phyloP scores from a whole-genome alignment of 1,139 yeast species.

The Candida smagusa region DNA sequence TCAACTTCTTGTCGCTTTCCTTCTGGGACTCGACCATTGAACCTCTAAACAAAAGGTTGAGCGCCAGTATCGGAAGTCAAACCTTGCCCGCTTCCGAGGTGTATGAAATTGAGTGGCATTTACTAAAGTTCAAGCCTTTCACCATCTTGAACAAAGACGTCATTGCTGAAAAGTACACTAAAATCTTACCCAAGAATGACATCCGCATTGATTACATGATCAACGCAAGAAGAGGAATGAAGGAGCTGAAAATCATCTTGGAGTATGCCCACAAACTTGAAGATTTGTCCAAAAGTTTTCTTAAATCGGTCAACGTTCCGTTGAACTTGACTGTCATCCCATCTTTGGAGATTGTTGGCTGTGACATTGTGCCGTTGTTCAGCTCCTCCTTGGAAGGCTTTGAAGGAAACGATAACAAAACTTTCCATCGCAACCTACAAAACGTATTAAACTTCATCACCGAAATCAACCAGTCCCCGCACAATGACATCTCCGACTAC shows the following conservation, averaged over 20 bases:
- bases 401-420: slow-evolving; percentile 15
- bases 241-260: slow-evolving; percentile 59
- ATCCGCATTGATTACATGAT: slow-evolving; percentile 54
- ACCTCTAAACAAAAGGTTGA: slow-evolving; percentile 45
- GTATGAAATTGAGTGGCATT: slow-evolving; percentile 72
- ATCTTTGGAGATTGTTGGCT: slow-evolving; percentile 70
- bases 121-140: slow-evolving; percentile 59
- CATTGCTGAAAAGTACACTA: slow-evolving; percentile 28
- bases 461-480: slow-evolving; percentile 13
- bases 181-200: slow-evolving; percentile 32
- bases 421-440: slow-evolving; percentile 17
- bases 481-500: slow-evolving; percentile 43
- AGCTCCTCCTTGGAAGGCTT: slow-evolving; percentile 23
- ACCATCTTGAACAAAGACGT: slow-evolving; percentile 38
- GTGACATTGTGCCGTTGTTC: slow-evolving; percentile 61
- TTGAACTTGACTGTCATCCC: slow-evolving; percentile 66
- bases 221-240: slow-evolving; percentile 72
- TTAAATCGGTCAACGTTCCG: slow-evolving; percentile 61
- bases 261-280: slow-evolving; percentile 57
- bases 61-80: slow-evolving; percentile 21
- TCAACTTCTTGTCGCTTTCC: slow-evolving; percentile 58
- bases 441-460: slow-evolving; percentile 20
- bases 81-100: slow-evolving; percentile 56
- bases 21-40: slow-evolving; percentile 76
- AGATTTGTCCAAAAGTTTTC: slow-evolving; percentile 31